Percentiles rank a stretch among this genome's conserved stretches.
Evolutionary conservation across 805 yeast species (phyloP).

Genomic region (Starmera dryadoides): DNA sequence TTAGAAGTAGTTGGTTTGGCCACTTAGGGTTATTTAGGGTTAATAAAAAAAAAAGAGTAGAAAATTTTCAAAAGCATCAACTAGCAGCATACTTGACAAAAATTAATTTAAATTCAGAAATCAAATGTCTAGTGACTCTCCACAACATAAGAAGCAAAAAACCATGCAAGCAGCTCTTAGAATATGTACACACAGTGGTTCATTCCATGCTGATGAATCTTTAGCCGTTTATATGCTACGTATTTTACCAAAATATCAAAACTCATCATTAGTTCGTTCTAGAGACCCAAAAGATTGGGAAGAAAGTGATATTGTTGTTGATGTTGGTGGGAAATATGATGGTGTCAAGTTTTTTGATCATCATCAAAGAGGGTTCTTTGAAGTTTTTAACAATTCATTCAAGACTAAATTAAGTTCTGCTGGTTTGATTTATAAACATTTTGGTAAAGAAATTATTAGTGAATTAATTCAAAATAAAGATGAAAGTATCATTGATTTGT

Average conservation of each 20-base stretch:
- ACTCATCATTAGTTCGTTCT: conserved; percentile 71
- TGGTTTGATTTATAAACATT: conserved; percentile 86
- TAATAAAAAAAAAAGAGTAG: too few relatives aligned
- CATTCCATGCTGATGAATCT: conserved; percentile 96
- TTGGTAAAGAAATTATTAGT: conserved; percentile 61
- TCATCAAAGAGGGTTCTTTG: conserved; percentile 88
- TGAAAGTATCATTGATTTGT: conserved; percentile 43
- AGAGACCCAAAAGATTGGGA: conserved; percentile 82
- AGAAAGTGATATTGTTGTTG: conserved; percentile 84
- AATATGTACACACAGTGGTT: conserved; percentile 88
- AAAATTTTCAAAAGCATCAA: too few relatives aligned
- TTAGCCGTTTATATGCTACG: conserved; percentile 85
- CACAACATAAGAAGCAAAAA: conserved; percentile 22
- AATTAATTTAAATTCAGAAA: too few relatives aligned
- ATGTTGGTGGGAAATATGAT: conserved; percentile 90
- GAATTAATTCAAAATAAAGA: conserved; percentile 37
- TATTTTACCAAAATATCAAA: conserved; percentile 57
- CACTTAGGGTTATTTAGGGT: not conserved
- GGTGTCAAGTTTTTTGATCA: conserved; percentile 85
- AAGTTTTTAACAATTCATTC: conserved; percentile 56
- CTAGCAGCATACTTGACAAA: too few relatives aligned
- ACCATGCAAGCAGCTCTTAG: conserved; percentile 30
- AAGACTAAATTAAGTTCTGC: conserved; percentile 87
- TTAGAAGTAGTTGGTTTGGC: too few relatives aligned
- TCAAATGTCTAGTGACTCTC: too few relatives aligned